Evolutionary conservation across 306 rosid genomes (phyloP), one percentile per base, ranked within the genome.

Genomic region (Rosa lucieae): DNA sequence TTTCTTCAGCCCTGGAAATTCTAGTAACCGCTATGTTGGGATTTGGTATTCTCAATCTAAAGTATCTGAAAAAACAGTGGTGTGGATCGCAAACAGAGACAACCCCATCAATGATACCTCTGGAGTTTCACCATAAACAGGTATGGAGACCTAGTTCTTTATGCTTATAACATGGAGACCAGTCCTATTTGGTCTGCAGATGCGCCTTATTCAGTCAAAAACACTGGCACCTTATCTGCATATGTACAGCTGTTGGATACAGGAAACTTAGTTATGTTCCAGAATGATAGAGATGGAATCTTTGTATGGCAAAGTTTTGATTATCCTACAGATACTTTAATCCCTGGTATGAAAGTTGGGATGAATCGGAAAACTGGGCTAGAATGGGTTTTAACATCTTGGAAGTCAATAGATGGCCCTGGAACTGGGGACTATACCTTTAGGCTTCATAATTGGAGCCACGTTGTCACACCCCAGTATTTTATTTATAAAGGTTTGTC

Each of bases 291-390:
- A 8, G 40, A 13, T 2, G 72, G 6, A 21, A 9, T 66, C 10
- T 20, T 70, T 21, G n/a, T 67, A 37, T 67, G 92, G 92, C 82
- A 83, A 72, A 81, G 90, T 80, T 87, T 89, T 77, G 84, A 89
- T 72, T 21, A 77, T 70, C 90, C 85, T 0, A 2, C 79, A 0
- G 75, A 89, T 47, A 86, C 86, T 15, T 0, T 73, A 5, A 88
- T 89, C 37, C 85, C 87, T 0, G 67, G 58, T 0, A 80, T 80
- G 79, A 80, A 75, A 74, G 8, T 75, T 0, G 79, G 72, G 53
- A 4, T 44, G 44, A 40, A 67, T 71, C 23, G 18, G 62, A 76
- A 13, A 83, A 46, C 48, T 88, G 77, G 84, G 80, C 82, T 4
- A 67, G 23, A 67, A 17, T 67, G 46, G 71, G 42, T 39, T 14